Percentiles rank a stretch among this genome's conserved stretches.
These are phyloP conservation scores for Exophiala aquamarina DNA, from an alignment of 2,329 filamentous ascomycete species.

Conservation along the genomic window DNA sequence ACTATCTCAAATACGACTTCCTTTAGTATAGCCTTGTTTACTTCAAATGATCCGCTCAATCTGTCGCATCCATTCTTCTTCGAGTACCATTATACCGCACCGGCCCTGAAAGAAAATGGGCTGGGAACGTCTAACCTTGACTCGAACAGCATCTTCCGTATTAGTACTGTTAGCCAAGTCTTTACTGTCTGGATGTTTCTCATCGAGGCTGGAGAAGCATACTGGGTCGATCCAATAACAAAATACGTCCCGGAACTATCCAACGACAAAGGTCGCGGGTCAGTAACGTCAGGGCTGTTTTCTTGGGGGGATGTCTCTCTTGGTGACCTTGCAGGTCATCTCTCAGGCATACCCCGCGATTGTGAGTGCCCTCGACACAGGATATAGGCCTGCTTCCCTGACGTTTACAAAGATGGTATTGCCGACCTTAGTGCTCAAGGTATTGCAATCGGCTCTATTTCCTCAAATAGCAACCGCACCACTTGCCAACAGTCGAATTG, in stretches of 20 bases:
- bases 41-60: slow-evolving; percentile 28
- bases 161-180: slow-evolving; percentile 40
- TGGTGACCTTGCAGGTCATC: slow-evolving; percentile 46
- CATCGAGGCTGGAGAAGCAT: slow-evolving; percentile 33
- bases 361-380: no score
- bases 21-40: slow-evolving; percentile 42
- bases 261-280: no score
- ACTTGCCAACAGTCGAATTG: no score
- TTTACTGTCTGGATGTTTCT: slow-evolving; percentile 39
- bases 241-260: slow-evolving; percentile 43
- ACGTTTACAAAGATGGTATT: no score
- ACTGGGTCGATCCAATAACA: slow-evolving; percentile 40
- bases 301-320: slow-evolving; percentile 52
- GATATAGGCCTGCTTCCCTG: no score
- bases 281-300: no score
- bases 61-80: slow-evolving; percentile 22
- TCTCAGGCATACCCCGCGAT: slow-evolving; percentile 26
- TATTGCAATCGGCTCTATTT: no score
- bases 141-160: slow-evolving; percentile 28
- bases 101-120: slow-evolving; percentile 3
- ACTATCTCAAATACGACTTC: slow-evolving; percentile 26
- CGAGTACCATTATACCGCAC: slow-evolving; percentile 28
- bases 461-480: no score
- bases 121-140: slow-evolving; percentile 6
- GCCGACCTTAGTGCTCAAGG: no score